Conservation (phyloP, 2,329 filamentous ascomycete species). For the Orbilia blumenaviensis region DNA sequence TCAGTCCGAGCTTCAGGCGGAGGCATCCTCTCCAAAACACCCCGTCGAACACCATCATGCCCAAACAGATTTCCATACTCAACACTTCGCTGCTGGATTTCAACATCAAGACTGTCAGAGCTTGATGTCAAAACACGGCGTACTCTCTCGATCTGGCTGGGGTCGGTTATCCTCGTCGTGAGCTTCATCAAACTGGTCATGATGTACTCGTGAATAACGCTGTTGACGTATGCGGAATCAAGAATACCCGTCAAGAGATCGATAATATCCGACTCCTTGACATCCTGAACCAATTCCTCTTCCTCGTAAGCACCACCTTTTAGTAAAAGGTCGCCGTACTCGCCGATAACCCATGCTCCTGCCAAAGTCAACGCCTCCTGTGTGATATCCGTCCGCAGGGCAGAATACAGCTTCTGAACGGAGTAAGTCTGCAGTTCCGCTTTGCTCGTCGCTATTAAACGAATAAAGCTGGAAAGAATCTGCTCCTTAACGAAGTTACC, state of each 20-base stretch:
- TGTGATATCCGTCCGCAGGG: conserved; percentile 93
- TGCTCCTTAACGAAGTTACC: conserved; percentile 98
- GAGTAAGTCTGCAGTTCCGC: conserved; percentile 95
- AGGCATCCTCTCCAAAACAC: conserved; percentile 97
- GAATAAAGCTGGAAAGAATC: conserved; percentile 94
- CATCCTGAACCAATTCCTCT: conserved; percentile 75
- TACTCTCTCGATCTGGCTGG: conserved; percentile 85
- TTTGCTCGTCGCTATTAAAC: conserved; percentile 85
- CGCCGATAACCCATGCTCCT: conserved; percentile 96
- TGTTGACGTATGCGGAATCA: conserved; percentile 91
- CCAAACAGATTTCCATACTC: conserved; percentile 96
- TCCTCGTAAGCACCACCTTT: conserved; percentile 91
- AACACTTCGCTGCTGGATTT: conserved; percentile 93
- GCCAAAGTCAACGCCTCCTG: conserved; percentile 94
- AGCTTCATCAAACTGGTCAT: conserved; percentile 94
- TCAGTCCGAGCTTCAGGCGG: conserved; percentile 96
- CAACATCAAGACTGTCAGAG: conserved; percentile 88
- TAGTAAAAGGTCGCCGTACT: conserved; percentile 91
- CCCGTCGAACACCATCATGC: conserved; percentile 84
- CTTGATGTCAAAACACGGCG: conserved; percentile 79
- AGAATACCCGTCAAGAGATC: conserved; percentile 92
- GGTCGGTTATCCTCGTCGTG: conserved; percentile 83
- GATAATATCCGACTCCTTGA: conserved; percentile 83
- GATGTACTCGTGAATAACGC: conserved; percentile 94
- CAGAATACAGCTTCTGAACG: conserved; percentile 90